Evolutionary conservation across 371 early-diverging fungal species (phyloP).

Genomic region (Thermomucor indicae-seudaticae): DNA sequence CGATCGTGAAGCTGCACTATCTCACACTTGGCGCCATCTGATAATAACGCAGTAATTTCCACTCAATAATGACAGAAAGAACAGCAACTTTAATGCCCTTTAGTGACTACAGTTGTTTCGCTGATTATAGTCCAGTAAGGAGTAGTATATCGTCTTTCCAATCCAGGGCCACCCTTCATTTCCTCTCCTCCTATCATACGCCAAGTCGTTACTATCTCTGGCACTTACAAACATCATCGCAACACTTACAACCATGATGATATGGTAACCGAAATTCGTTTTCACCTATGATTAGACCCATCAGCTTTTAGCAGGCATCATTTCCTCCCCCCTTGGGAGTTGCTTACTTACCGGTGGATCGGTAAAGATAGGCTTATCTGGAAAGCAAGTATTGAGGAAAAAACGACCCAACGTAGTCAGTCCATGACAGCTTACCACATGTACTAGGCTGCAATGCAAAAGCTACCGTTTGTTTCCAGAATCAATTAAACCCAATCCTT

Average conservation of each 20-base stretch:
- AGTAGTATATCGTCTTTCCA: too few relatives aligned
- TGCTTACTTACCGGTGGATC: slow-evolving; percentile 57
- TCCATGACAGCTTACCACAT: slow-evolving; percentile 27
- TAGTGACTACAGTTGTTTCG: too few relatives aligned
- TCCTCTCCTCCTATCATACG: slow-evolving; percentile 7
- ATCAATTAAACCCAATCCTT: background rate
- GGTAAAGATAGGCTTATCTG: slow-evolving; percentile 68
- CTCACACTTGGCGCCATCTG: background rate
- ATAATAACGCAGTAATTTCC: too few relatives aligned
- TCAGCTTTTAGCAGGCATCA: background rate
- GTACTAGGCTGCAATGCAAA: slow-evolving; percentile 78
- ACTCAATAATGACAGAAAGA: background rate
- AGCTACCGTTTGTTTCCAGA: slow-evolving; percentile 35
- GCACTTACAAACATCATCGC: background rate
- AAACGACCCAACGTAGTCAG: background rate
- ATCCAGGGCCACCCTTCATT: too few relatives aligned
- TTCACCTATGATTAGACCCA: slow-evolving; percentile 25
- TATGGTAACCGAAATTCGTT: slow-evolving; percentile 71
- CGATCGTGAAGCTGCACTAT: background rate
- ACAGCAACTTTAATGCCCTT: background rate
- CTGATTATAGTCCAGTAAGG: too few relatives aligned
- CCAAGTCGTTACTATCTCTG: background rate
- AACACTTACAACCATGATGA: slow-evolving; percentile 78
- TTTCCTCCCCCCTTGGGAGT: background rate
- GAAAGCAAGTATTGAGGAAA: slow-evolving; percentile 1